Evolutionary conservation across 192 early-diverging fungal species (phyloP), one percentile per base, ranked within the genome.

Genomic region (Backusella australiensis): DNA sequence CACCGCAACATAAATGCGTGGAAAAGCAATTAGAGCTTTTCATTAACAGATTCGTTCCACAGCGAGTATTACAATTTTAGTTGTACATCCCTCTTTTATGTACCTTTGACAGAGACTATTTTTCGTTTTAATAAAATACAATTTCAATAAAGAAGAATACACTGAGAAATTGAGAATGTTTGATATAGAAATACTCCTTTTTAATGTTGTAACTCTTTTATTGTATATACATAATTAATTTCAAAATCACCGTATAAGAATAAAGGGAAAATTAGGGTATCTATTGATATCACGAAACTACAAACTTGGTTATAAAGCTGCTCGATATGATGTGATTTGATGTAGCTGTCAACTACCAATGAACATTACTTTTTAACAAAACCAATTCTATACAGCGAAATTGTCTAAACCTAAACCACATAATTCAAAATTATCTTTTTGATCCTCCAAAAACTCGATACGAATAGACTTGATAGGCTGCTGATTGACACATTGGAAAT

Each of bases 331-430:
- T 19, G 2, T 23, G 52, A 53, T 21, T 2, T 23, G 8, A 53
- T 6, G 7, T 9, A n/a, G 6, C 1, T n/a, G 21, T n/a, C 19
- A 53, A 44, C 26, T 29, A 29, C 26, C 26, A 52, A 17, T 39
- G 38, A 39, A 11, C 38, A 39, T 39, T 39, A 12, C 11, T 39
- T 39, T 39, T 39, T 11, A 39, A 39, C 38, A 39, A 39, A 39
- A 39, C 42, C 12, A 44, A 34, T 8, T 52, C 34, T 66, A 77
- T 8, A 77, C 49, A 3, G 23, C 52, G 49, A 77, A 77, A 34
- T 77, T 77, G 34, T 77, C 76, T 11, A 77, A 29, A 41, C 70
- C 68, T 36, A 77, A 35, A 14, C 76, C 70, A 34, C 76, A 77
- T 8, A 77, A 52, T 21, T 77, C 76, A 77, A 77, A 77, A 0